Evolutionary conservation across 192 early-diverging fungal genomes (phyloP).

Genomic region (Coemansia aciculifera): DNA sequence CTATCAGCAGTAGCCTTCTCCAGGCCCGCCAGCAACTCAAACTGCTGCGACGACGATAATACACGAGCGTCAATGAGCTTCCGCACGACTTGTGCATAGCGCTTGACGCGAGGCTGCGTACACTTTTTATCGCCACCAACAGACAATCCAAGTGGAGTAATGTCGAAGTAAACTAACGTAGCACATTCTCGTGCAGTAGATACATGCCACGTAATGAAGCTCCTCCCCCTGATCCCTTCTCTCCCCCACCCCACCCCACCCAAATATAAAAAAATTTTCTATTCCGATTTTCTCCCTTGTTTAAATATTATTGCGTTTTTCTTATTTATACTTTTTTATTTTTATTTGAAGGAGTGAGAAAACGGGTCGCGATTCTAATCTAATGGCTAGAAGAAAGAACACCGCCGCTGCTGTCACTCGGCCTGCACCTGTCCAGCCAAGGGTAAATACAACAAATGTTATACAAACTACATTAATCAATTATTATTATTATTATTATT

Average conservation of each 20-base stretch:
- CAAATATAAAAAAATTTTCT: background rate
- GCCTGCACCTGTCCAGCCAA: background rate
- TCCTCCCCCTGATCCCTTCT: too few species aligned
- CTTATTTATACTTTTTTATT: background rate
- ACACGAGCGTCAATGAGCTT: constrained; percentile 35
- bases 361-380: background rate
- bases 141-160: constrained; percentile 10
- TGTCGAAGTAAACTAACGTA: too few species aligned
- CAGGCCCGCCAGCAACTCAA: constrained; percentile 29
- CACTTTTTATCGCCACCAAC: background rate
- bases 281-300: background rate
- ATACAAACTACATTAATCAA: too few species aligned
- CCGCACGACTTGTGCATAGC: constrained; percentile 40
- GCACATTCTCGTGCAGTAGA: too few species aligned
- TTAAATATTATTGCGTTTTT: background rate
- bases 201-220: too few species aligned
- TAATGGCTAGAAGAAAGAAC: constrained; percentile 11
- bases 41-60: constrained; percentile 8
- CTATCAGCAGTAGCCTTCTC: constrained; percentile 40
- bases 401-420: background rate
- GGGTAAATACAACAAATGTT: constrained; percentile 6
- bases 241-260: too few species aligned
- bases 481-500: too few species aligned
- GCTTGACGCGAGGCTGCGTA: constrained; percentile 38
- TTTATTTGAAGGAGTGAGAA: background rate